Percentiles rank a stretch among this genome's conserved stretches.
phyloP scores from a whole-genome alignment of 192 early-diverging fungal genomes.

The Coemansia sp. region DNA sequence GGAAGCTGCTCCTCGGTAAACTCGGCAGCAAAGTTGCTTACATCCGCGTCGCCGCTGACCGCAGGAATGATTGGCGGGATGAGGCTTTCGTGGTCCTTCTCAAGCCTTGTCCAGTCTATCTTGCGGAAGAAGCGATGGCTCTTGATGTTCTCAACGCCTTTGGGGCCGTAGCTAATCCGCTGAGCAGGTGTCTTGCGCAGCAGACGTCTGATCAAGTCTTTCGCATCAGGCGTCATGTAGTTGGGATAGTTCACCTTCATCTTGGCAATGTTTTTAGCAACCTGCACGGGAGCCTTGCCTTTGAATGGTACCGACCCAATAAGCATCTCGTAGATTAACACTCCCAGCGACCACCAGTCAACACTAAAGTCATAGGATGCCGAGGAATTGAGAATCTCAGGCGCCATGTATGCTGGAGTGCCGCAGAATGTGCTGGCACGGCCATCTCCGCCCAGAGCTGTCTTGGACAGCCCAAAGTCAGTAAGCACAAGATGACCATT shows the following conservation, averaged over 20 bases:
- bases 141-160: constrained; percentile 41
- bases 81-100: constrained; percentile 46
- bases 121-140: constrained; percentile 74
- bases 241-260: constrained; percentile 78
- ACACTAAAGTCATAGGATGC: constrained; percentile 69
- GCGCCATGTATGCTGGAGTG: constrained; percentile 86
- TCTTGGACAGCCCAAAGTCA: constrained; percentile 93
- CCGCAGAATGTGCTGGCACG: constrained; percentile 85
- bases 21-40: constrained; percentile 76
- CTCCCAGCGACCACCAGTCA: constrained; percentile 91
- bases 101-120: constrained; percentile 65
- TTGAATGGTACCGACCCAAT: constrained; percentile 81
- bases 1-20: constrained; percentile 64
- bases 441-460: constrained; percentile 42
- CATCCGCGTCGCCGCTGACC: constrained; percentile 61
- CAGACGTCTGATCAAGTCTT: constrained; percentile 72
- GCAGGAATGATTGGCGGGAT: constrained; percentile 69
- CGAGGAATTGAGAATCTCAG: constrained; percentile 63
- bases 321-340: constrained; percentile 90
- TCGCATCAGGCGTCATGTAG: constrained; percentile 75
- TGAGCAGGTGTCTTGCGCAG: constrained; percentile 61
- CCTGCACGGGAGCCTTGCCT: constrained; percentile 75
- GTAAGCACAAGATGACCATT: constrained; percentile 85
- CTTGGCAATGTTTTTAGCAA: constrained; percentile 80
- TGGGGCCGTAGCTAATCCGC: constrained; percentile 57